Evolutionary conservation across 495 filamentous ascomycete genomes (phyloP), one percentile per base, ranked within the genome.

Genomic region (Penicillium mononematosum): DNA sequence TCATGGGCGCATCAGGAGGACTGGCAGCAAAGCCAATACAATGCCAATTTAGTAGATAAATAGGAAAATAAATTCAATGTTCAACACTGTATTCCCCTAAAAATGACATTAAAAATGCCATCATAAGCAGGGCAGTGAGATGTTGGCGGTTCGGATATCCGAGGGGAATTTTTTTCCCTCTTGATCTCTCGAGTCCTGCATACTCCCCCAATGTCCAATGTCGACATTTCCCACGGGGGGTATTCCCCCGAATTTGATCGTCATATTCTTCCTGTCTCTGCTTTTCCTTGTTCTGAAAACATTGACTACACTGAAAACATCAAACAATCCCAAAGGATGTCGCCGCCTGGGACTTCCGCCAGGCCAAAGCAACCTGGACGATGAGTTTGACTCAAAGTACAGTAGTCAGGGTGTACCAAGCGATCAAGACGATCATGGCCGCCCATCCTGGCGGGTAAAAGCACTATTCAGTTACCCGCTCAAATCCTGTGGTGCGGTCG

Each of bases 401-500:
- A 68, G 45, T 58, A 68, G 45, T 58, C 31, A 67, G 0, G 69
- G 65, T 8, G 45, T 66, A 4, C 58, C 70, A 6, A 34, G 52
- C 10, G 47, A 48, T 10, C 46, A 63, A 5, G 50, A 56, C 10
- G 53, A 65, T 10, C 54, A 59, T 11, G 66, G 64, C 5, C 48
- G 44, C 2, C 69, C 72, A 4, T 54, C 68, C 51, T 87, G 81
- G 81, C 79, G 67, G 20, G 77, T 97, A 61, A 91, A 91, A 69
- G 89, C 88, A 46, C 80, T 96, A 39, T 92, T 87, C 76, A 86
- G 90, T 41, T 96, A 92, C 68, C 93, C 93, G 0, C 75, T 96
- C 62, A 97, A 97, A 75, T 90, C 88, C 55, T 96, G 92, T 68
- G 77, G 80, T 58, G 89, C 87, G 14, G 84, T 96, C 19, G 90